Evolutionary conservation across 129 eudicot species (phyloP).

Genomic region (Centrapalus pauciflorus): DNA sequence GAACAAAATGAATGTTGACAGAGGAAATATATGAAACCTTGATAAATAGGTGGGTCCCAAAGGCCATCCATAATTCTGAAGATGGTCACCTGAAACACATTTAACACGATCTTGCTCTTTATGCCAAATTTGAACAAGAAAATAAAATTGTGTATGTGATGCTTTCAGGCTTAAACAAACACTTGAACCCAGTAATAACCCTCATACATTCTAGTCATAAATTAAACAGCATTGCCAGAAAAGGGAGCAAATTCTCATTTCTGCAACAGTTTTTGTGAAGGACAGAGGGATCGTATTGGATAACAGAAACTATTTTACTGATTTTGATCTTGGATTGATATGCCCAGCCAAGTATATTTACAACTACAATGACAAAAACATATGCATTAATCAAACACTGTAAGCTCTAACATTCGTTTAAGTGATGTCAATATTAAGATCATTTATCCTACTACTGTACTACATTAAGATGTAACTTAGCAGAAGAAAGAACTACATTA

Average conservation of each 20-base stretch:
- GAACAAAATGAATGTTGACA: too few species aligned
- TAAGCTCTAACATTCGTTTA: background rate
- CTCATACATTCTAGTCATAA: background rate
- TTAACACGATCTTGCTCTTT: background rate
- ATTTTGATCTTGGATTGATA: background rate
- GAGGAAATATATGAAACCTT: slow-evolving; percentile 28
- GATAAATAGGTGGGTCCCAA: slow-evolving; percentile 42
- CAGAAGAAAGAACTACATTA: background rate
- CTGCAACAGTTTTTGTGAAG: background rate
- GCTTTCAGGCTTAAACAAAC: slow-evolving; percentile 6
- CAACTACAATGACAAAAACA: background rate
- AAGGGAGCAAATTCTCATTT: background rate
- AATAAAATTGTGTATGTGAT: background rate
- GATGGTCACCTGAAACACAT: slow-evolving; percentile 13
- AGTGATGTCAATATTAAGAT: background rate
- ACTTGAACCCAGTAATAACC: background rate
- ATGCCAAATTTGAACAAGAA: background rate
- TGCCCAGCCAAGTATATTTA: background rate
- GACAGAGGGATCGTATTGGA: background rate
- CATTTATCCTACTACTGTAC: background rate
- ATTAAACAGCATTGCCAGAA: background rate
- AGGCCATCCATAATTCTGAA: slow-evolving; percentile 42
- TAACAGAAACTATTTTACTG: too few species aligned
- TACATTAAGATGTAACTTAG: background rate
- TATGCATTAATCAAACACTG: background rate